Conservation (phyloP, 352 stramenopile species). For the Blastocystis sp. region DNA sequence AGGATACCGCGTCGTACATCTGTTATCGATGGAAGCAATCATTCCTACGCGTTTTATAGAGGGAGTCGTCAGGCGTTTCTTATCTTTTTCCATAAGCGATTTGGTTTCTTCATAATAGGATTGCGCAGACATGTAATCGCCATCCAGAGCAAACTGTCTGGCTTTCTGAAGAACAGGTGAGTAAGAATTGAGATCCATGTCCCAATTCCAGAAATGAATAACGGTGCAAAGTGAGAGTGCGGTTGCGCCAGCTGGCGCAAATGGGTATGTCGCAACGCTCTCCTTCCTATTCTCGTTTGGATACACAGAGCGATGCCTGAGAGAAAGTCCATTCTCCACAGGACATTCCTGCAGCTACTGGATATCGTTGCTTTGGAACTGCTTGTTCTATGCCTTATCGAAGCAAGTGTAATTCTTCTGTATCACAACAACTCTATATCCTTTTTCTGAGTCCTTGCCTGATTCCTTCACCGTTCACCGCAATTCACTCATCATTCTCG, state of each 20-base stretch:
- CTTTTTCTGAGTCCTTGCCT: background rate
- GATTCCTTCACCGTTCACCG: background rate
- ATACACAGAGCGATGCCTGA: background rate
- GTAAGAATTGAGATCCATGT: too few relatives aligned
- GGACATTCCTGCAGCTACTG: background rate
- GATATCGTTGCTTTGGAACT: background rate
- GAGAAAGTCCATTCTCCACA: background rate
- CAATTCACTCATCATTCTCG: background rate
- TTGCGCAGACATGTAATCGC: background rate
- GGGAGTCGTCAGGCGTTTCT: background rate
- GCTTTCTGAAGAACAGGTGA: background rate
- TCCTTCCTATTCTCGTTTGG: too few relatives aligned
- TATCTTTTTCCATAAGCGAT: background rate
- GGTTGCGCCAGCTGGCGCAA: too few relatives aligned
- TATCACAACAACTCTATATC: constrained; percentile 14
- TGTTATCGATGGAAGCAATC: background rate
- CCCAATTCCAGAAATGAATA: too few relatives aligned
- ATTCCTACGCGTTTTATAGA: background rate
- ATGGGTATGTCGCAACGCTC: too few relatives aligned
- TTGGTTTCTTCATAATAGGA: constrained; percentile 8
- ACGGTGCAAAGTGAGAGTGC: too few relatives aligned
- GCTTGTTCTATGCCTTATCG: background rate
- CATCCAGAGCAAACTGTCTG: background rate
- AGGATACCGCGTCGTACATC: background rate
- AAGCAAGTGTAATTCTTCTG: background rate